These are phyloP conservation scores for Petunia secreta DNA, from an alignment of 257 asterid species.

Conservation along the genomic window DNA sequence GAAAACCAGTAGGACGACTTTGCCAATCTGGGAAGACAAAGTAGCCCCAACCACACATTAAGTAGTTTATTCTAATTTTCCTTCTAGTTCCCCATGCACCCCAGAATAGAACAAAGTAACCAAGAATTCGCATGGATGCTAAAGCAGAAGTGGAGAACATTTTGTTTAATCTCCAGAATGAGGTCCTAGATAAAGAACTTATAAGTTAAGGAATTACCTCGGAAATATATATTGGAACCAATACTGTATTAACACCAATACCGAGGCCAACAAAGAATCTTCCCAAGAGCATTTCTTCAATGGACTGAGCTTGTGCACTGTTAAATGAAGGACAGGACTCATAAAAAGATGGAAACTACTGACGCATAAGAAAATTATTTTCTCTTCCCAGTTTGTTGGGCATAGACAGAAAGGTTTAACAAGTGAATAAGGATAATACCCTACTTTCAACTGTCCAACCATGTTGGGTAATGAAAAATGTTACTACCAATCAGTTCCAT, in stretches of 20 bases:
- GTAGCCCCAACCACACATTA: constrained; percentile 11
- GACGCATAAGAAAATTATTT: background rate
- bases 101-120: constrained; percentile 22
- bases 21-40: background rate
- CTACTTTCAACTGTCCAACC: background rate
- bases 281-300: constrained; percentile 75
- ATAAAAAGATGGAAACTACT: constrained; percentile 25
- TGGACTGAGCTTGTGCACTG: constrained; percentile 93
- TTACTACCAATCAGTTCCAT: background rate
- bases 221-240: constrained; percentile 86
- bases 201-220: constrained; percentile 56
- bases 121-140: constrained; percentile 1
- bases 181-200: background rate
- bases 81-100: background rate
- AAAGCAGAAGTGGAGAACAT: constrained; percentile 1
- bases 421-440: background rate
- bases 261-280: constrained; percentile 91
- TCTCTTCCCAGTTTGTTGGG: background rate
- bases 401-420: background rate
- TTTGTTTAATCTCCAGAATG: background rate
- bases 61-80: constrained; percentile 1
- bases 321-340: constrained; percentile 30
- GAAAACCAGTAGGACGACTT: background rate
- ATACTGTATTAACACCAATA: constrained; percentile 88
- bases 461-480: background rate